Base-by-base conservation (phyloP, 2,329 filamentous ascomycete genomes). In the Chaetomium globosum region DNA sequence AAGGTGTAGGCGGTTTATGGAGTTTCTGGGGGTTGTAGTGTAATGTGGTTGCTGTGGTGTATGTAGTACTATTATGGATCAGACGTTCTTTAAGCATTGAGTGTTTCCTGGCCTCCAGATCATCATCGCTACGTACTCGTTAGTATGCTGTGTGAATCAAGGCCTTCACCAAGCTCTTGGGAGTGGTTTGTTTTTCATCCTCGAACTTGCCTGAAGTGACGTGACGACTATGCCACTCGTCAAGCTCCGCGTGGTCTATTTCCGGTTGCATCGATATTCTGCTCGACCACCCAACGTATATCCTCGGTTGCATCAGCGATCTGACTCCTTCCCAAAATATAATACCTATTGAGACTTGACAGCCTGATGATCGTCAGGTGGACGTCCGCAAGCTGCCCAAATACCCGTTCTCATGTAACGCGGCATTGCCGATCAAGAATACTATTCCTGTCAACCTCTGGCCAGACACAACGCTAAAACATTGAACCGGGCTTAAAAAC, bases 1-100 rank as follows among this genome's bases (percentile, higher is more conserved):
- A 72, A 75, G 61, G 77, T 76, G 52, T 78, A 68, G 31, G 33
- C 16, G 48, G 21, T 8, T 46, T 30, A 13, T 5, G 33, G 55
- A 1, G 33, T 10, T n/a, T 30, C 4, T 3, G 30, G 31, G 19
- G 33, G 46, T 46, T 21, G 36, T 43, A 26, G 52, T 54, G 52
- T 33, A 54, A 31, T 21, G 1, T 19, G 39, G 39, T 8, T n/a
- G 46, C 21, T 9, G 46, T 23, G 7, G 10, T 48, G 21, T 48
- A 23, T 48, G 21, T 48, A 48, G 21, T n/a, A 48, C 10, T 48
- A 21, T 19, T 21, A 23, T 31, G 26, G 39, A 53, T 53, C 51
- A 53, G 9, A 31, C 5, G 23, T 26, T 30, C 13, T 28, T 16
- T 43, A 16, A 43, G 16, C 39, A 43, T 3, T 43, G 16, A 5